Evolutionary conservation across 805 yeast genomes (phyloP), one percentile per base, ranked within the genome.

Genomic region (Isabelozyma heimii): DNA sequence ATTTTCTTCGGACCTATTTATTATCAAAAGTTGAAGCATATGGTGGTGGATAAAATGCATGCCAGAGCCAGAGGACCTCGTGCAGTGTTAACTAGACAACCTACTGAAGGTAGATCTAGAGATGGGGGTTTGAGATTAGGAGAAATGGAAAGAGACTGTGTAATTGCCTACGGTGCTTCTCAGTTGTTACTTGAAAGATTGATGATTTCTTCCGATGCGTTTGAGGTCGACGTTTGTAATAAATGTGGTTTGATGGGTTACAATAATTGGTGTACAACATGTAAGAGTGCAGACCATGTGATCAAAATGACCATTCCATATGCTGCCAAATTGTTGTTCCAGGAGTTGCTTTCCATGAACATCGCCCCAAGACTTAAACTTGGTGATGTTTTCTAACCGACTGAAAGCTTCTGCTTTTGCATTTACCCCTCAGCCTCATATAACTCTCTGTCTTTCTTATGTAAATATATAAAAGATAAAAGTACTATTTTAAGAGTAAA

Each of bases 141-240:
- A 62, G 99, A 94, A 75, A 94, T 94, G 99, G 99, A 94, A 70
- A 87, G 99, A 72, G 99, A 94, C 76, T 94, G 99, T 85, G 97
- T 94, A 55, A 95, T 94, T 72, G 99, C 99, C 1, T 94, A 94
- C 62, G 99, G 99, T 62, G 99, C 99, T 0, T 91, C 97, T 5
- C 98, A 92, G 70, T 75, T 94, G 57, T 77, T 94, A 56, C 74
- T 94, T 52, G 99, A 94, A 71, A 84, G 99, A 70, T 79, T 94
- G 62, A 94, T 94, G 99, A 74, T 91, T 45, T 89, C 97, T 46
- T 91, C 98, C 0, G 99, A 94, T 75, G 98, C 97, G 0, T 94
- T 94, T 65, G 98, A 94, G 59, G 97, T 94, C 28, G 98, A 94
- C 63, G 84, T 94, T 35, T 94, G 99, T 75, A 87, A 87, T 62